These are phyloP conservation scores for Glycine latifolia DNA, from an alignment of 306 rosid species.

Conservation along the genomic window DNA sequence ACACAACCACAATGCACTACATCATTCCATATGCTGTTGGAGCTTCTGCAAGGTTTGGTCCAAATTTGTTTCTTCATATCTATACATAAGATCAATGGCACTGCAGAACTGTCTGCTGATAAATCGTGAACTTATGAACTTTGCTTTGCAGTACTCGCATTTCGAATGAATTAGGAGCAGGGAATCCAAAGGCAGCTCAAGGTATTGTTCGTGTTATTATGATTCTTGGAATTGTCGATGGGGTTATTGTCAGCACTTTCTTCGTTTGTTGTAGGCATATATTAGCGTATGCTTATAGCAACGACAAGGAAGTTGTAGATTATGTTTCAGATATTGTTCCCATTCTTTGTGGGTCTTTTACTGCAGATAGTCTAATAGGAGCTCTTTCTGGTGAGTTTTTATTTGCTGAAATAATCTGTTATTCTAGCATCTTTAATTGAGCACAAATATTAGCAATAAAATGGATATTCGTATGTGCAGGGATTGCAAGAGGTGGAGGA, in stretches of 20 bases:
- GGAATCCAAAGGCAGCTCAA: constrained; percentile 59
- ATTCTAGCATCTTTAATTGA: background rate
- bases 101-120: background rate
- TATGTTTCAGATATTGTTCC: constrained; percentile 62
- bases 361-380: constrained; percentile 56
- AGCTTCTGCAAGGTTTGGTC: constrained; percentile 67
- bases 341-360: constrained; percentile 52
- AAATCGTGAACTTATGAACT: background rate
- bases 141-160: constrained; percentile 61
- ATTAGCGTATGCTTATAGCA: constrained; percentile 69
- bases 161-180: constrained; percentile 77
- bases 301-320: constrained; percentile 57
- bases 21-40: constrained; percentile 64
- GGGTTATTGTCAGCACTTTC: constrained; percentile 42
- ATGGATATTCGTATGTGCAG: constrained; percentile 20
- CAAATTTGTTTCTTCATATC: background rate
- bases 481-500: constrained; percentile 60
- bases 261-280: constrained; percentile 48
- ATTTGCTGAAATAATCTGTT: background rate
- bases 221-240: constrained; percentile 57
- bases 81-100: background rate
- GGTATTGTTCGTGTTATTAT: constrained; percentile 49
- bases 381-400: constrained; percentile 52
- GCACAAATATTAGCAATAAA: too few relatives aligned
- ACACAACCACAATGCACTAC: constrained; percentile 59